Evolutionary conservation across 305 asterid genomes (phyloP).

Genomic region (Fraxinus floribunda): DNA sequence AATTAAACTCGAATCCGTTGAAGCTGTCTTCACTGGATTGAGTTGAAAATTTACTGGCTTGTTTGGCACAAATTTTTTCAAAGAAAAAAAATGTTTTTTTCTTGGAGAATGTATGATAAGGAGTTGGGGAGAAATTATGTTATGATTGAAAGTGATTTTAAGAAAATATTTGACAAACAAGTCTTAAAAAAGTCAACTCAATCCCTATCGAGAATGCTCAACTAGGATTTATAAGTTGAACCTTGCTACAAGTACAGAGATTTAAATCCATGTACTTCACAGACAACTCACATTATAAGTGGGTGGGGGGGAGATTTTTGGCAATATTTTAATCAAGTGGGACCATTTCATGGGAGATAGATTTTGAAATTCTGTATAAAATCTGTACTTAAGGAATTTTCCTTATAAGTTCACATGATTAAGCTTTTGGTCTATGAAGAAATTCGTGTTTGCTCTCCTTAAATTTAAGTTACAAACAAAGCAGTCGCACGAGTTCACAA

Average conservation of each 20-base stretch:
- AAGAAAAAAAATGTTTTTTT: no score
- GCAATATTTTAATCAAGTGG: no score
- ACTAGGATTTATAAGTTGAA: background rate
- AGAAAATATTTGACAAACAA: background rate
- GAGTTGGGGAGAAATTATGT: background rate
- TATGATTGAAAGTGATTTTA: background rate
- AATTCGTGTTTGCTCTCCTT: background rate
- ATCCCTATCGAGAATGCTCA: background rate
- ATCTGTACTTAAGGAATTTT: no score
- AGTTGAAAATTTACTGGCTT: background rate
- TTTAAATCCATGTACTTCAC: no score
- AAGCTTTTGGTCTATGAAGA: background rate
- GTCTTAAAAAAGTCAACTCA: background rate
- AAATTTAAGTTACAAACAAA: background rate
- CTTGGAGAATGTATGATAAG: background rate
- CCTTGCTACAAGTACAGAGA: no score
- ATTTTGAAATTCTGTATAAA: no score
- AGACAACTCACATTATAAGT: no score
- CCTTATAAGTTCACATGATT: background rate
- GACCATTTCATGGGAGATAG: no score
- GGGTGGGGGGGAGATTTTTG: no score
- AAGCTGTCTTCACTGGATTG: background rate
- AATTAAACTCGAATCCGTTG: background rate
- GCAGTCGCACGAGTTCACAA: background rate
- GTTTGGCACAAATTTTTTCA: background rate